phyloP scores from a whole-genome alignment of 179 eudicot genomes.

The Heliamphora pulchella region DNA sequence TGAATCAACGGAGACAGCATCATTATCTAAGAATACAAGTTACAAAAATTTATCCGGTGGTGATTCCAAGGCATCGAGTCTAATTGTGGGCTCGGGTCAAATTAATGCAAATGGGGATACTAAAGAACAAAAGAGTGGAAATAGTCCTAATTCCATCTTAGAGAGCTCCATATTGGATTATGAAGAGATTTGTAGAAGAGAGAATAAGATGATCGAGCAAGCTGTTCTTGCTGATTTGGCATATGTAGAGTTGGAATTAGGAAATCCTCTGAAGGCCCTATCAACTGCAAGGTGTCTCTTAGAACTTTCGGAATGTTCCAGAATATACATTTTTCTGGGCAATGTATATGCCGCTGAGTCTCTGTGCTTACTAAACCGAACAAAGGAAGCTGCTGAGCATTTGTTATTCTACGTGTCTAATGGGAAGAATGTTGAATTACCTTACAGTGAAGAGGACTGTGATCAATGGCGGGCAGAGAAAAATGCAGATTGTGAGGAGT shows the following conservation, averaged over 20 bases:
- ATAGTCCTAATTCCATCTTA: conserved; percentile 25
- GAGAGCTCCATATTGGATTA: conserved; percentile 45
- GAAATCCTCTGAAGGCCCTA: conserved; percentile 65
- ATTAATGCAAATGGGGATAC: conserved; percentile 61
- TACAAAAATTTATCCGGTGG: conserved; percentile 26
- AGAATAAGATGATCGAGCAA: conserved; percentile 67
- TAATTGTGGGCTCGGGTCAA: conserved; percentile 36
- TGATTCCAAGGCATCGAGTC: conserved; percentile 39
- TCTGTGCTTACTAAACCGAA: conserved; percentile 68
- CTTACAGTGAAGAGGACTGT: conserved; percentile 71
- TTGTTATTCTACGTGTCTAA: conserved; percentile 48
- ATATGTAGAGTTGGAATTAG: conserved; percentile 67
- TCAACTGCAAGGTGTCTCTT: conserved; percentile 52
- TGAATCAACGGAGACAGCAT: conserved; percentile 31
- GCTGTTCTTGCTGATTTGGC: conserved; percentile 72
- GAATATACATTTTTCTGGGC: conserved; percentile 55
- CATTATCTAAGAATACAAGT: conserved; percentile 24
- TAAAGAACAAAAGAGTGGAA: conserved; percentile 51
- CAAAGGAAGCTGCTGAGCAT: conserved; percentile 79
- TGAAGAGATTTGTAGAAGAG: conserved; percentile 50
- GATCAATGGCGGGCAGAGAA: conserved; percentile 53
- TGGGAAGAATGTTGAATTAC: conserved; percentile 43
- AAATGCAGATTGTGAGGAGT: conserved; percentile 49
- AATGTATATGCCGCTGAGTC: conserved; percentile 86
- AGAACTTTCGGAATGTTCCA: conserved; percentile 58